Percentiles rank a stretch among this genome's conserved stretches.
Conservation (phyloP, 2,329 filamentous ascomycete genomes). For the Zopfia rhizophila region DNA sequence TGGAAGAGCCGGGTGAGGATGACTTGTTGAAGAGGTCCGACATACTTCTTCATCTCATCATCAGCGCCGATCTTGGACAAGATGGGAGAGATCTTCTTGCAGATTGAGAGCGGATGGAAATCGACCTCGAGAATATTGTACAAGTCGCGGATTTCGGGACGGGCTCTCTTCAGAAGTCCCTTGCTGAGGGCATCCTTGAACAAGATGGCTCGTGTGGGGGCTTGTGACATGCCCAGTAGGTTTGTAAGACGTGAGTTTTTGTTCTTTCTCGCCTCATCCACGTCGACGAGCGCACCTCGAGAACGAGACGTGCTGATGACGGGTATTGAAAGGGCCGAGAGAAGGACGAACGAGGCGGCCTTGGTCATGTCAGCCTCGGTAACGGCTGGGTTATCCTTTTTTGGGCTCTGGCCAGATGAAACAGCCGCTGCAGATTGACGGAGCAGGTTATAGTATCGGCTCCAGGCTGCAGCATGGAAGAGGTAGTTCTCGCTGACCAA, state of each 20-base stretch:
- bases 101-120: slow-evolving; percentile 98
- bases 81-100: slow-evolving; percentile 98
- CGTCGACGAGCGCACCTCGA: slow-evolving; percentile 93
- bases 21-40: slow-evolving; percentile 94
- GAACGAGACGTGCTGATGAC: slow-evolving; percentile 99
- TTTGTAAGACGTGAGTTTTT: slow-evolving; percentile 98
- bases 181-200: slow-evolving; percentile 98
- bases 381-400: slow-evolving; percentile 92
- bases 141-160: slow-evolving; percentile 93
- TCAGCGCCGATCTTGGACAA: slow-evolving; percentile 92
- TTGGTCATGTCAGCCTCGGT: slow-evolving; percentile 91
- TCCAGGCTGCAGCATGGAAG: slow-evolving; percentile 98
- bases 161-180: slow-evolving; percentile 89
- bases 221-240: slow-evolving; percentile 89
- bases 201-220: slow-evolving; percentile 86
- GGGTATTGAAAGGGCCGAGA: slow-evolving; percentile 96
- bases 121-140: slow-evolving; percentile 99
- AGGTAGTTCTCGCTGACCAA: slow-evolving; percentile 99
- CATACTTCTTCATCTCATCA: slow-evolving; percentile 96
- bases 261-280: slow-evolving; percentile 97
- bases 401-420: slow-evolving; percentile 85
- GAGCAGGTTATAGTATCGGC: slow-evolving; percentile 95
- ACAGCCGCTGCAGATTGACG: slow-evolving; percentile 88
- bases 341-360: slow-evolving; percentile 92
- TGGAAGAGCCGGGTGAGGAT: slow-evolving; percentile 98